phyloP scores from a whole-genome alignment of 2,329 filamentous ascomycete species.

The Xylaria sp. region DNA sequence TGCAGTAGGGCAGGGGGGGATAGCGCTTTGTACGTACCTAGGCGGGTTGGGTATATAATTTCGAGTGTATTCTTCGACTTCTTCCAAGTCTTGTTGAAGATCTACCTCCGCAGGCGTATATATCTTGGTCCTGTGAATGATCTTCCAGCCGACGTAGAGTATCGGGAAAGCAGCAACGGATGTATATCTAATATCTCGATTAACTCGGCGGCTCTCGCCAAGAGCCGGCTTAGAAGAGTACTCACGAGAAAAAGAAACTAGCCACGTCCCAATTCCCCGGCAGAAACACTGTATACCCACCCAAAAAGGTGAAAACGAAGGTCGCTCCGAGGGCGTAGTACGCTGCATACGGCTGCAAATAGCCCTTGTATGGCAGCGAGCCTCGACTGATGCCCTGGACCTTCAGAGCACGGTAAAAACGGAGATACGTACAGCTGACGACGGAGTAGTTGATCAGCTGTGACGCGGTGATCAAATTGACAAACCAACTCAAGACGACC shows the following conservation, averaged over 20 bases:
- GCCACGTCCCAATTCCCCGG: slow-evolving; percentile 74
- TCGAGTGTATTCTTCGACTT: slow-evolving; percentile 74
- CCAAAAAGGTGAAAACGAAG: slow-evolving; percentile 77
- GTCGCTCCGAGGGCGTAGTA: slow-evolving; percentile 73
- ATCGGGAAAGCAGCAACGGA: slow-evolving; percentile 78
- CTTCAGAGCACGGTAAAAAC: slow-evolving; percentile 75
- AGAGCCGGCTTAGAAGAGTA: slow-evolving; percentile 24
- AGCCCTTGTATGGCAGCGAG: slow-evolving; percentile 75
- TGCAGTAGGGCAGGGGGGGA: background rate
- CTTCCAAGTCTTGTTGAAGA: slow-evolving; percentile 69
- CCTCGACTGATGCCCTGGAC: slow-evolving; percentile 76
- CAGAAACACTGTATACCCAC: slow-evolving; percentile 81
- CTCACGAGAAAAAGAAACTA: slow-evolving; percentile 77
- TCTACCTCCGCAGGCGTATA: slow-evolving; percentile 70
- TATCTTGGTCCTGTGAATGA: slow-evolving; percentile 71
- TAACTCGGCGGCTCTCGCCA: background rate
- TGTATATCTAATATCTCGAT: slow-evolving; percentile 63
- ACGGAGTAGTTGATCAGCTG: slow-evolving; percentile 79
- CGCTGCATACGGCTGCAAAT: slow-evolving; percentile 77
- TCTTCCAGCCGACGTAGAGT: slow-evolving; percentile 77
- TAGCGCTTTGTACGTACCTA: slow-evolving; percentile 55
- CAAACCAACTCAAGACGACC: slow-evolving; percentile 78
- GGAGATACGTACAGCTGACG: slow-evolving; percentile 77
- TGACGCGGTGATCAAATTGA: slow-evolving; percentile 75
- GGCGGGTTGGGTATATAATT: slow-evolving; percentile 67